A percentile compares a stretch with the other conserved stretches of the same genome.
phyloP scores from a whole-genome alignment of 2,329 filamentous ascomycete species.

The Colletotrichum sp. region DNA sequence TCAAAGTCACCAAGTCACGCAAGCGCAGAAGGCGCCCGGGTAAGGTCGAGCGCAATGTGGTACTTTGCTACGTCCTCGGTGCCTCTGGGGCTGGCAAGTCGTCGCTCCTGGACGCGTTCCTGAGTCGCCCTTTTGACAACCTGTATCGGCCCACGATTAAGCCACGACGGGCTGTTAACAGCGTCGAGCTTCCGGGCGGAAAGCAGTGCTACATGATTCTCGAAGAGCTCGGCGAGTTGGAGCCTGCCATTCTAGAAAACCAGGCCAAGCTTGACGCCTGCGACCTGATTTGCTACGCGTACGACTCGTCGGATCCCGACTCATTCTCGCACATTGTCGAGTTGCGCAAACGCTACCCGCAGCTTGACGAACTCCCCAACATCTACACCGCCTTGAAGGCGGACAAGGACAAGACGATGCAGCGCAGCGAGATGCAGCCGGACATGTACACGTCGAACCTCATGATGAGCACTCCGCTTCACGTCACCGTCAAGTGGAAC shows the following conservation, averaged over 20 bases:
- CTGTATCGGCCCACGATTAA: slow-evolving; percentile 95
- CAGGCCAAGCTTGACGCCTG: slow-evolving; percentile 88
- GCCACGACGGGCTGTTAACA: slow-evolving; percentile 91
- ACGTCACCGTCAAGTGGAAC: slow-evolving; percentile 94
- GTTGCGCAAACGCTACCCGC: slow-evolving; percentile 78
- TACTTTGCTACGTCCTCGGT: slow-evolving; percentile 91
- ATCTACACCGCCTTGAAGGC: slow-evolving; percentile 95
- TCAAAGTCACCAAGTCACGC: slow-evolving; percentile 91
- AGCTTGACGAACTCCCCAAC: slow-evolving; percentile 86
- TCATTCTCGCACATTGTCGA: slow-evolving; percentile 92
- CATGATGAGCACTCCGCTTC: slow-evolving; percentile 89
- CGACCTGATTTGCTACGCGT: slow-evolving; percentile 93
- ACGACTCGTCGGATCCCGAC: slow-evolving; percentile 96
- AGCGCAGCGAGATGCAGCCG: slow-evolving; percentile 87
- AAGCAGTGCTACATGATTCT: slow-evolving; percentile 97
- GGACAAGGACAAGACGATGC: slow-evolving; percentile 95
- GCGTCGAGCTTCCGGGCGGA: slow-evolving; percentile 91
- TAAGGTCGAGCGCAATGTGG: slow-evolving; percentile 90
- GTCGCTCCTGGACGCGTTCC: slow-evolving; percentile 86
- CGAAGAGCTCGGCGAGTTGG: slow-evolving; percentile 93
- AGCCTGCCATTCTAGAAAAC: slow-evolving; percentile 93
- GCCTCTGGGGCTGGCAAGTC: slow-evolving; percentile 89
- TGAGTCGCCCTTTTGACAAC: slow-evolving; percentile 83
- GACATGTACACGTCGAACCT: slow-evolving; percentile 87
- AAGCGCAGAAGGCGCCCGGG: slow-evolving; percentile 84